Base-by-base conservation (phyloP, 1,139 yeast genomes). In the Scheffersomyces quercinus region DNA sequence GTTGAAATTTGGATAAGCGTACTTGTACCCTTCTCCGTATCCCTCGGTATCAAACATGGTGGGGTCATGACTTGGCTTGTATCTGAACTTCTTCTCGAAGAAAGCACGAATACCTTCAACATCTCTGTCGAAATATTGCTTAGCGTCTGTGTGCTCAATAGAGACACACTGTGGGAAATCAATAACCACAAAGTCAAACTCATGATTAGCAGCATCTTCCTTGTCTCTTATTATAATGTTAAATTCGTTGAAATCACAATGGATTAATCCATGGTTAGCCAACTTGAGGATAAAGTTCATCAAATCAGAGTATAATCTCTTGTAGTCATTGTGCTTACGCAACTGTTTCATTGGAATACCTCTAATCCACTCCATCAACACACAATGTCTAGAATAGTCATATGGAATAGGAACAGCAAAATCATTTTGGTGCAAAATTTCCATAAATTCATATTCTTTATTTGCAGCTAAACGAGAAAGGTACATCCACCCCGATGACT, bases 121-220 rank as follows among this genome's bases (percentile, higher is more conserved):
- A 67, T 93, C 99, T 67, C 99, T 79, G 53, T 88, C 83, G 62
- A 93, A 93, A 62, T 88, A 91, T 46, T 77, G 78, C 52, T 84
- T 84, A 10, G 99, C 98, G 59, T 93, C 97, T 3, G 73, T 76
- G 62, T 93, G 99, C 53, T 88, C 91, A 36, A 88, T 88, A 13
- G 97, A 88, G 16, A 93, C 88, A 82, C 97, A 91, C 67, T 93
- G 99, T 4, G 99, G 99, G 73, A 93, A 93, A 75, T 93, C 99
- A 55, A 93, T 93, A 24, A 93, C 96, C 20, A 90, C 85, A 54
- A 90, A 88, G 37, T 83, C 88, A 40, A 65, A 68, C 46, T 82
- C 86, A 41, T 77, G 77, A 28, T 69, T 56, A 36, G 64, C 73
- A 33, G 75, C 77, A 8, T 77, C 81, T 36, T 78, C 79, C 37